phyloP scores from a whole-genome alignment of 2,329 filamentous ascomycete species.

The Penicillium sp. region DNA sequence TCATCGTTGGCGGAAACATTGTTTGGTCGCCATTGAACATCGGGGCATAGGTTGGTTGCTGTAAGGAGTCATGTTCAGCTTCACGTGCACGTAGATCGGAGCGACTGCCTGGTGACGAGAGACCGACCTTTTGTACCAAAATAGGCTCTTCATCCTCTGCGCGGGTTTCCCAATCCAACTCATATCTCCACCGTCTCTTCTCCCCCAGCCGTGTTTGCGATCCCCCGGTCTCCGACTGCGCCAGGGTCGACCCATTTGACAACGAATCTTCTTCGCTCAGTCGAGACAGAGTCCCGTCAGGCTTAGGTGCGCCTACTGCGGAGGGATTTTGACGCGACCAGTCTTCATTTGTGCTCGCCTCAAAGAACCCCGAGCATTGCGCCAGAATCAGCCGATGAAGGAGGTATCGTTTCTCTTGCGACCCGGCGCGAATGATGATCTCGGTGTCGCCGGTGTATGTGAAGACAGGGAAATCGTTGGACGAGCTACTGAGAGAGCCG shows the following conservation, averaged over 20 bases:
- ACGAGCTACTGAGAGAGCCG: constrained; percentile 64
- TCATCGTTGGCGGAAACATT: constrained; percentile 55
- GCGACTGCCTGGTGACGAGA: not conserved
- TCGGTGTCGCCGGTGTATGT: constrained; percentile 89
- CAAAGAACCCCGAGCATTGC: constrained; percentile 91
- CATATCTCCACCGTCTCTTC: constrained; percentile 76
- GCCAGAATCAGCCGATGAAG: constrained; percentile 83
- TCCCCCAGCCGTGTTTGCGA: constrained; percentile 40
- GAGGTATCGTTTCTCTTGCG: constrained; percentile 77
- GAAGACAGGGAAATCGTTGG: constrained; percentile 93
- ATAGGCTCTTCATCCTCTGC: constrained; percentile 77
- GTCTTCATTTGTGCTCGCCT: constrained; percentile 71
- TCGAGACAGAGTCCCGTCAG: constrained; percentile 33
- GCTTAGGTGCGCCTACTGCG: constrained; percentile 46
- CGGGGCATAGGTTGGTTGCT: constrained; percentile 45
- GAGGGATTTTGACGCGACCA: constrained; percentile 56
- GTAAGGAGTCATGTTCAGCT: constrained; percentile 12
- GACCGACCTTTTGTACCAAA: constrained; percentile 71
- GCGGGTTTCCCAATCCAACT: constrained; percentile 72
- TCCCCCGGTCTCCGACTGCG: constrained; percentile 39
- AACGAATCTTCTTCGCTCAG: constrained; percentile 37
- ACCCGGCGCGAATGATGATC: constrained; percentile 69
- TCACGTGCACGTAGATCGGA: not conserved
- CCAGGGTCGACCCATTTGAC: constrained; percentile 39
- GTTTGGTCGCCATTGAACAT: constrained; percentile 55